Conservation (phyloP, 805 yeast genomes). For the Peterozyma toletana region DNA sequence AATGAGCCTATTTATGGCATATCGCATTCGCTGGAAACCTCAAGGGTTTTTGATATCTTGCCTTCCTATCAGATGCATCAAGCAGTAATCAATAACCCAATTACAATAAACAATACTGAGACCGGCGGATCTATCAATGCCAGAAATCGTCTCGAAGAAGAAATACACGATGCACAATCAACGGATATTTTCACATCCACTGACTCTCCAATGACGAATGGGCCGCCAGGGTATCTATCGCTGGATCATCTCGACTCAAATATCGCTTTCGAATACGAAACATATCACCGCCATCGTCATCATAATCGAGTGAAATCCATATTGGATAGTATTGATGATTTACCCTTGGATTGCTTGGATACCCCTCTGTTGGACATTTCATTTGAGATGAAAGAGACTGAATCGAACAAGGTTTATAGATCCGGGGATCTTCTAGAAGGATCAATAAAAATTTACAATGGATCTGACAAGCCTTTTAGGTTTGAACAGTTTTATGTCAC, state of each 20-base stretch:
- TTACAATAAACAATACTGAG: not conserved
- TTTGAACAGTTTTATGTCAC: constrained; percentile 16
- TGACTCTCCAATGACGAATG: too few relatives aligned
- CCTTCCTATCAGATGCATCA: constrained; percentile 44
- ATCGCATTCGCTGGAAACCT: too few relatives aligned
- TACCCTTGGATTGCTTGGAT: not conserved
- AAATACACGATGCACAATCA: too few relatives aligned
- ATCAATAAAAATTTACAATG: not conserved
- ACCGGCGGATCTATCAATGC: too few relatives aligned
- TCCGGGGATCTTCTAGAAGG: not conserved
- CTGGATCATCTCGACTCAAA: too few relatives aligned
- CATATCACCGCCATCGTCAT: too few relatives aligned
- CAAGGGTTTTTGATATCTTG: constrained; percentile 18
- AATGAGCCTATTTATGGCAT: too few relatives aligned
- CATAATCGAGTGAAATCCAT: not conserved
- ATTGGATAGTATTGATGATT: not conserved
- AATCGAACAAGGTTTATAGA: not conserved
- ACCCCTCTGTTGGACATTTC: not conserved
- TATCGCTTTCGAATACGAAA: too few relatives aligned
- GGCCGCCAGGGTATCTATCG: too few relatives aligned
- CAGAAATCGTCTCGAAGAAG: too few relatives aligned
- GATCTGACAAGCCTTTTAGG: not conserved
- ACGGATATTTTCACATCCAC: too few relatives aligned
- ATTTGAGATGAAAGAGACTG: not conserved
- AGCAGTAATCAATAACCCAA: constrained; percentile 19